phyloP scores from a whole-genome alignment of 805 yeast genomes.

The Myxozyma monticola region DNA sequence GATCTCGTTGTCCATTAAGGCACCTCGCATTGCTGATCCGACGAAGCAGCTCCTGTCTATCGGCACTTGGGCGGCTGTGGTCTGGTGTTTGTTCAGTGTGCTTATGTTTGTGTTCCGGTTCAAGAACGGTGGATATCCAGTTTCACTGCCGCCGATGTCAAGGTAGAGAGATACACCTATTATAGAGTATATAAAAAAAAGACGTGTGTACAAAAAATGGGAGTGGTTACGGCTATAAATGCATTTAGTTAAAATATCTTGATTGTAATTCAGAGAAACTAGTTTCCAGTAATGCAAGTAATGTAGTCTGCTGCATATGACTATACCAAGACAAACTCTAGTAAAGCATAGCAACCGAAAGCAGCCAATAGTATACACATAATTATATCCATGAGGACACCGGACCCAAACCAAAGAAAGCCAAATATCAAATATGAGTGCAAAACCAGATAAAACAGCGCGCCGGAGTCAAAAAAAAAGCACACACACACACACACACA shows the following conservation, averaged over 20 bases:
- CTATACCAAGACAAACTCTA: no score
- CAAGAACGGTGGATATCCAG: conserved; percentile 80
- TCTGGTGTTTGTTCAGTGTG: conserved; percentile 62
- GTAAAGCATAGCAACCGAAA: no score
- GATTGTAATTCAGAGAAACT: no score
- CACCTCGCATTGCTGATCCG: conserved; percentile 51
- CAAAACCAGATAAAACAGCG: not conserved
- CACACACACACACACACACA: not conserved
- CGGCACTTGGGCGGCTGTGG: conserved; percentile 44
- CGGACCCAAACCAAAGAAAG: not conserved
- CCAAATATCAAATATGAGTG: not conserved
- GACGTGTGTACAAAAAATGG: no score
- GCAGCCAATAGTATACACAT: no score
- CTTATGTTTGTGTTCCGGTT: conserved; percentile 64
- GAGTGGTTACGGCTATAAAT: no score
- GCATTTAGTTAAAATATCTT: no score
- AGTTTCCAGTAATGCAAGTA: no score
- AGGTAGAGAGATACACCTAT: no score
- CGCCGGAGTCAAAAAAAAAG: not conserved
- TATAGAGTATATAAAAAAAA: no score
- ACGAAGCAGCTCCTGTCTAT: conserved; percentile 54
- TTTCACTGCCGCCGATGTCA: conserved; percentile 45
- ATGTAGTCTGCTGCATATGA: no score
- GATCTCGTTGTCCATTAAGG: conserved; percentile 58
- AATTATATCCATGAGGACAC: no score